Evolutionary conservation across 1,139 yeast genomes (phyloP), one percentile per base, ranked within the genome.

Genomic region (Geotrichum cucujoidarum): DNA sequence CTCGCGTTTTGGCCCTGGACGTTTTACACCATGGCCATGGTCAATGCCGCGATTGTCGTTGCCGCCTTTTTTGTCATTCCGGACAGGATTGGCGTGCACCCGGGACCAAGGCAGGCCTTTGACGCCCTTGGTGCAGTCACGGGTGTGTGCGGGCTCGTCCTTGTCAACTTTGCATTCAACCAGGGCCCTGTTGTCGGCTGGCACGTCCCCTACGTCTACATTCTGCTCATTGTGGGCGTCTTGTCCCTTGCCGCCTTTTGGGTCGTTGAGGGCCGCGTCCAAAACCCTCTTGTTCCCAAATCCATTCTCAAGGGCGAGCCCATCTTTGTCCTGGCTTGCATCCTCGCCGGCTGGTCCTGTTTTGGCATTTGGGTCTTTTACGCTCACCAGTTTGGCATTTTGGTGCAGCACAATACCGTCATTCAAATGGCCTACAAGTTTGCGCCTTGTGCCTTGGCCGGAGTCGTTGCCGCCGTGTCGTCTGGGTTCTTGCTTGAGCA

Each of bases 161-260:
- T 78, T 37, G 68, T 78, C 53, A 76, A 77, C 56, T 72, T 78
- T 53, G 75, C 82, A 1, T 77, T 80, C 73, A 79, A 79, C 55
- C 81, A 80, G 56, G 85, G 80, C 7, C 83, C 86, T 0, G 72
- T 71, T 25, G 76, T 74, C 2, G 83, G 81, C 4, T 80, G 84
- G 83, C 60, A 67, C 2, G 59, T 47, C 2, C 72, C 74, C 0
- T 78, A 78, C 53, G 76, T 75, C 4, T 78, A 77, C 54, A 68
- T 72, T 1, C 57, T 78, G 14, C 64, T 80, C 20, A 75, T 79
- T 31, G 68, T 78, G 14, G 81, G 83, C 0, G 50, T 69, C 1
- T 25, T 73, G 1, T 56, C 65, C 21, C 50, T 77, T 47, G 69
- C 49, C 0, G 64, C 58, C 0, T 76, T 77, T 51, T 59, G 65